A percentile compares a stretch with the other conserved stretches of the same genome.
Evolutionary conservation across 768 basidiomycete genomes (phyloP).

Genomic region (Polyporus arcularius): DNA sequence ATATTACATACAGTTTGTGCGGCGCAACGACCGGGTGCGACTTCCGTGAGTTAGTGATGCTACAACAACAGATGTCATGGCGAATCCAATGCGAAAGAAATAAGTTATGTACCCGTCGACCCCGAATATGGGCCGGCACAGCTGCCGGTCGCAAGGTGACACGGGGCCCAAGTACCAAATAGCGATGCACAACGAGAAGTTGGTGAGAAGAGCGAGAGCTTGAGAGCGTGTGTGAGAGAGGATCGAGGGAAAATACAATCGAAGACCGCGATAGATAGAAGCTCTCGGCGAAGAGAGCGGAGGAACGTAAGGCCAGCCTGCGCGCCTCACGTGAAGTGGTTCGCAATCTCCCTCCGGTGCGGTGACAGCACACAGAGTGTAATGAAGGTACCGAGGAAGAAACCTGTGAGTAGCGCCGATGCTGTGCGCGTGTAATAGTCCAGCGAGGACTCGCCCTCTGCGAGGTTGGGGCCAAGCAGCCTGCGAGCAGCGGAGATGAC

Average conservation of each 20-base stretch:
- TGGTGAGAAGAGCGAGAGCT: background rate
- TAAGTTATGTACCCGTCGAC: conserved; percentile 10
- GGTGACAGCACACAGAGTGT: conserved; percentile 51
- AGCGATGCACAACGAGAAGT: background rate
- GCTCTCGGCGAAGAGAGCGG: background rate
- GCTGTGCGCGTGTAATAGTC: conserved; percentile 34
- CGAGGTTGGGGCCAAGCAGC: background rate
- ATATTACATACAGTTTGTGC: background rate
- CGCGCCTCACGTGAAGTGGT: conserved; percentile 23
- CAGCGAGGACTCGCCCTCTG: conserved; percentile 10
- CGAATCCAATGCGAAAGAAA: conserved; percentile 10
- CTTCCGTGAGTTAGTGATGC: background rate
- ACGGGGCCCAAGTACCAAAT: background rate
- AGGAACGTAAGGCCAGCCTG: background rate
- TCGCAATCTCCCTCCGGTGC: conserved; percentile 46
- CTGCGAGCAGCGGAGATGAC: background rate
- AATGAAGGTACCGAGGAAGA: conserved; percentile 59
- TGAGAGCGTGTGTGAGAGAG: background rate
- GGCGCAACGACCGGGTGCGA: background rate
- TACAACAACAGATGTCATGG: conserved; percentile 3
- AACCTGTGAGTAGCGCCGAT: conserved; percentile 55
- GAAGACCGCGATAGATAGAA: background rate
- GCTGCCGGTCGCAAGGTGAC: background rate
- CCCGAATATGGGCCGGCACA: background rate
- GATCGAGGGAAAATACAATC: background rate